Evolutionary conservation across 257 asterid species (phyloP).

Genomic region (Fraxinus cuspidata): DNA sequence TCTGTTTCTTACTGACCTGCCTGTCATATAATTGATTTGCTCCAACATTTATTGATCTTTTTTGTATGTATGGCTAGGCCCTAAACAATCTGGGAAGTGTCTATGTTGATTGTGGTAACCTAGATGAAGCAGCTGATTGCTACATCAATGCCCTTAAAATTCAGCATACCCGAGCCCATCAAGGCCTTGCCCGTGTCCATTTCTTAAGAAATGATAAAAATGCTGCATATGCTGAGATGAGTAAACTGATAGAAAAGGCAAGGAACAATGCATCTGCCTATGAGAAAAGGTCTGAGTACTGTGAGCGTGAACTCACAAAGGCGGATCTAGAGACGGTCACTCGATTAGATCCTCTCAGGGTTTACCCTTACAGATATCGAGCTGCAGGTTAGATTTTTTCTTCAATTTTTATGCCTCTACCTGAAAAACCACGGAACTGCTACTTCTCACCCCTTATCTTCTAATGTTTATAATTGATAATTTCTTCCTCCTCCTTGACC

Average conservation of each 20-base stretch:
- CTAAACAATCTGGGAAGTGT: slow-evolving; percentile 96
- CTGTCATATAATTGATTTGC: not conserved
- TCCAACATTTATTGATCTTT: slow-evolving; percentile 1
- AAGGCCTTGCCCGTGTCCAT: slow-evolving; percentile 99
- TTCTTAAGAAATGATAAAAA: slow-evolving; percentile 73
- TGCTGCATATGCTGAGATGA: slow-evolving; percentile 94
- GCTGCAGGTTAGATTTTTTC: slow-evolving; percentile 78
- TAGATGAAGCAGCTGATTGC: slow-evolving; percentile 96
- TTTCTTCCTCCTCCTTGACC: not conserved
- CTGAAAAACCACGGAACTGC: too few relatives aligned
- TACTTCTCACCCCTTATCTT: too few relatives aligned
- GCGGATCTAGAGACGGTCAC: slow-evolving; percentile 95
- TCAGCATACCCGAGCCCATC: slow-evolving; percentile 96
- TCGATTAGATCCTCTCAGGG: slow-evolving; percentile 84
- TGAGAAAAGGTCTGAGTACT: slow-evolving; percentile 93
- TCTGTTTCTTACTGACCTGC: not conserved
- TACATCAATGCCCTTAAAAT: slow-evolving; percentile 91
- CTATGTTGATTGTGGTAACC: slow-evolving; percentile 80
- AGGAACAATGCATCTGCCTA: slow-evolving; percentile 89
- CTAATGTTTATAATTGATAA: not conserved
- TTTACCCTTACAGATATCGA: slow-evolving; percentile 94
- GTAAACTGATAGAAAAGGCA: slow-evolving; percentile 86
- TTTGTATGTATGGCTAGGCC: slow-evolving; percentile 52
- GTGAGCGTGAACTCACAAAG: slow-evolving; percentile 90
- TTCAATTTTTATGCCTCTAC: not conserved